phyloP scores from a whole-genome alignment of 495 filamentous ascomycete genomes.

The Friedmanniomyces endolithicus region DNA sequence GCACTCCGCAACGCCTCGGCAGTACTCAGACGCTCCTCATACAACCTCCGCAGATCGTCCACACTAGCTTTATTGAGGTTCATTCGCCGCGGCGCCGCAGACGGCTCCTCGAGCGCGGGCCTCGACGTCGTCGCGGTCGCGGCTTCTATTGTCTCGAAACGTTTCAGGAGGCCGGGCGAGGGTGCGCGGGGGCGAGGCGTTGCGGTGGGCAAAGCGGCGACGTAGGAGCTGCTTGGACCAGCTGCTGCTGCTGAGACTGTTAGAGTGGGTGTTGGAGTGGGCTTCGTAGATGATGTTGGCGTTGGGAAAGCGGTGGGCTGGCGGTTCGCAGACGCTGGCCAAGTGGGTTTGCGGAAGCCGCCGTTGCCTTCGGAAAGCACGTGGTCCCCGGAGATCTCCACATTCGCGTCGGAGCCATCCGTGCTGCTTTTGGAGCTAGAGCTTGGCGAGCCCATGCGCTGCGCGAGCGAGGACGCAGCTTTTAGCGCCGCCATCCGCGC shows the following conservation, averaged over 20 bases:
- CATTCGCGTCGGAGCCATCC: background rate
- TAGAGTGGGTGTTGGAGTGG: background rate
- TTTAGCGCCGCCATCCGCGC: slow-evolving; percentile 10
- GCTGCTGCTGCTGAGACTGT: slow-evolving; percentile 5
- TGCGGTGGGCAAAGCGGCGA: slow-evolving; percentile 9
- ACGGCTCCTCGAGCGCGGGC: background rate
- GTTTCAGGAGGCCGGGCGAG: slow-evolving; percentile 25
- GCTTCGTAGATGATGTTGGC: background rate
- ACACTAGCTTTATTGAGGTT: slow-evolving; percentile 28
- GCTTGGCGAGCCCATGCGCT: slow-evolving; percentile 3
- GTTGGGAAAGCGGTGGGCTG: slow-evolving; percentile 12
- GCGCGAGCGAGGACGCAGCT: background rate
- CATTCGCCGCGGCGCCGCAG: slow-evolving; percentile 20
- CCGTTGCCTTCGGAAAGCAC: background rate
- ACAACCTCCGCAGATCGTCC: slow-evolving; percentile 31
- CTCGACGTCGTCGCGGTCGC: background rate
- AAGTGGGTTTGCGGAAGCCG: slow-evolving; percentile 24
- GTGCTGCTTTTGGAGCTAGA: background rate
- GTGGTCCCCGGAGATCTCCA: background rate
- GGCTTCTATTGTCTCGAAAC: slow-evolving; percentile 20
- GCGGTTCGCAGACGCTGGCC: slow-evolving; percentile 23
- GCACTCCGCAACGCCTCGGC: slow-evolving; percentile 7
- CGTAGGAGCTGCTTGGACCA: background rate
- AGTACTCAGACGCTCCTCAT: slow-evolving; percentile 31
- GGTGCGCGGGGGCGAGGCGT: slow-evolving; percentile 22